A percentile compares a stretch with the other conserved stretches of the same genome.
phyloP scores from a whole-genome alignment of 1,139 yeast genomes.

The Barnettozyma hawaiiensis region DNA sequence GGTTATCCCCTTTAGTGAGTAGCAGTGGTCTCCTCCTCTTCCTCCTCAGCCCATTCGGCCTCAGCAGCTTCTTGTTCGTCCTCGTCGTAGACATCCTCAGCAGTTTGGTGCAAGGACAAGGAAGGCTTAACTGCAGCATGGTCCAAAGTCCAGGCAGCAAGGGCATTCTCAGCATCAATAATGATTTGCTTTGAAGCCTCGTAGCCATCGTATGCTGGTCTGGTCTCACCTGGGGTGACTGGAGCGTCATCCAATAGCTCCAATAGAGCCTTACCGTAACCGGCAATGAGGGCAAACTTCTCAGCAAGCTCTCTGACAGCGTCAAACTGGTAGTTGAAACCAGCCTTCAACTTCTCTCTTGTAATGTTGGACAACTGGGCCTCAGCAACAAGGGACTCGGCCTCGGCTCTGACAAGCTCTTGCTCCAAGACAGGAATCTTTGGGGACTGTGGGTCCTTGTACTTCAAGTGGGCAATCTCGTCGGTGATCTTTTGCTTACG shows the following conservation, averaged over 20 bases:
- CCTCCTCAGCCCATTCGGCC: slow-evolving; percentile 29
- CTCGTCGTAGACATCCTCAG: slow-evolving; percentile 57
- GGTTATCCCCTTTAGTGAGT: neutral
- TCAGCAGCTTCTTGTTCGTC: slow-evolving; percentile 30
- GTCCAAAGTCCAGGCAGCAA: slow-evolving; percentile 80
- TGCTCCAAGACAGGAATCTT: slow-evolving; percentile 79
- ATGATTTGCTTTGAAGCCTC: slow-evolving; percentile 84
- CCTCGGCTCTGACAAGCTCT: slow-evolving; percentile 86
- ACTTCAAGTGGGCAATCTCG: slow-evolving; percentile 75
- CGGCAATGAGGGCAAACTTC: slow-evolving; percentile 80
- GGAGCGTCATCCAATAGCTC: slow-evolving; percentile 81
- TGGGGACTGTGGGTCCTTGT: slow-evolving; percentile 81
- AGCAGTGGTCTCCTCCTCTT: slow-evolving; percentile 5
- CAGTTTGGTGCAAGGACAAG: slow-evolving; percentile 70
- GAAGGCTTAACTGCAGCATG: slow-evolving; percentile 70
- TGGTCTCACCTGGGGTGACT: slow-evolving; percentile 87
- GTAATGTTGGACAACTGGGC: slow-evolving; percentile 85
- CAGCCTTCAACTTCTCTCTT: slow-evolving; percentile 81
- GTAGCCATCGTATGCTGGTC: slow-evolving; percentile 84
- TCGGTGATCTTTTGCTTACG: slow-evolving; percentile 83
- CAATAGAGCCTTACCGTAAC: slow-evolving; percentile 81
- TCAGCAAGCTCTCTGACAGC: slow-evolving; percentile 79
- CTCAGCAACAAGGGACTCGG: slow-evolving; percentile 85
- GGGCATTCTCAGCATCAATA: slow-evolving; percentile 78
- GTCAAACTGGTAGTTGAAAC: slow-evolving; percentile 79